Base-by-base conservation (phyloP, 257 asterid species). In the Capsicum baccatum region DNA sequence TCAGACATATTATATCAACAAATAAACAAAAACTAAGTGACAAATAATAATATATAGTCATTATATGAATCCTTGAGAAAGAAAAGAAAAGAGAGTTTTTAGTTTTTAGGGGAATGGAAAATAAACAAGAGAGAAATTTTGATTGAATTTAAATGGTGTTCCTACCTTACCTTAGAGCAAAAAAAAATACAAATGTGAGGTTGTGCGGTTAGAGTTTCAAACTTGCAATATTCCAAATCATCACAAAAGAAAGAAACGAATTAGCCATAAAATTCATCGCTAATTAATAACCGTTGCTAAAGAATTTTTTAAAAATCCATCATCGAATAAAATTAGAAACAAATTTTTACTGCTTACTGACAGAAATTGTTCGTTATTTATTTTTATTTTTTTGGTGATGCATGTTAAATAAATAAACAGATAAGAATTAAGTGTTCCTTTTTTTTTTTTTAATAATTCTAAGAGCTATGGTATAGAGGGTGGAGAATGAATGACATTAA, bases 401-500 rank as follows among this genome's bases (percentile, higher is more conserved):
- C 42, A 39, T 39, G 42, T 39, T 39, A 39, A 39, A 39, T 39
- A 39, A 37, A 39, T 39, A 39, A 39, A 39, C 42, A 39, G 3
- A 39, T 1, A 39, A 39, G 5, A 39, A 39, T 39, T 39, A 39
- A 39, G 42, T 39, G 42, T 39, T 39, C 42, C 42, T 21, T 21
- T 21, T 21, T 21, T 39, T 39, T 39, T 39, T 39, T 39, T 39
- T 4, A 39, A 39, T 4, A 39, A 39, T 3, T 26, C 26, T 6
- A 2, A 66, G 6, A 66, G 48, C n/a, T 14, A 67, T 39, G 52
- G 76, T 17, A 42, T 70, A 39, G 16, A 44, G 56, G 3, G 15
- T 9, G 76, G 52, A 17, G 9, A 16, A 9, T 17, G 39, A 81
- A 79, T 10, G n/a, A 83, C 70, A 88, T n/a, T 59, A 33, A 69